Conservation (phyloP, 2,329 filamentous ascomycete species). For the Apiospora sp. region DNA sequence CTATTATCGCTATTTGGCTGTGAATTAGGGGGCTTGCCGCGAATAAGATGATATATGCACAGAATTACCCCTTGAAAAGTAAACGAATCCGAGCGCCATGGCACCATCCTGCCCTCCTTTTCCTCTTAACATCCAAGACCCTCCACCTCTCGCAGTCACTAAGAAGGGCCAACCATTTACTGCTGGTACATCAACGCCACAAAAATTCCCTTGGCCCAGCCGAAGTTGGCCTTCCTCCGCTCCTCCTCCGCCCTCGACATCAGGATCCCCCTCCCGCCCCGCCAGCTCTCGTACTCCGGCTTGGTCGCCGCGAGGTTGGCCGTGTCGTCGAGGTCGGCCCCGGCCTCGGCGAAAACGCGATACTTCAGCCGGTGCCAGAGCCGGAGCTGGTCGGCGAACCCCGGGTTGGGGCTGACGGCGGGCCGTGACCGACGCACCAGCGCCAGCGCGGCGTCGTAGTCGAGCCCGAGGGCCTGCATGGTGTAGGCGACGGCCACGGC, state of each 20-base stretch:
- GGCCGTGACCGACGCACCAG: neutral
- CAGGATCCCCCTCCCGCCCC: neutral
- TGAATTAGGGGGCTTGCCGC: too few relatives aligned
- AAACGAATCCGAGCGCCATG: too few relatives aligned
- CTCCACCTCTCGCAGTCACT: neutral
- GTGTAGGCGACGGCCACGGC: neutral
- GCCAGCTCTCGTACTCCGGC: slow-evolving; percentile 6
- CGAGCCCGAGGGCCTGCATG: slow-evolving; percentile 5
- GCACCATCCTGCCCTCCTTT: too few relatives aligned
- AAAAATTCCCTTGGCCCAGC: neutral
- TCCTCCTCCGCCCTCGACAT: neutral
- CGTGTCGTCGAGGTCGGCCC: too few relatives aligned
- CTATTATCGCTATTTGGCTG: too few relatives aligned
- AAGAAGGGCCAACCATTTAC: neutral
- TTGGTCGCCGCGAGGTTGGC: neutral
- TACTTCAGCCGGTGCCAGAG: slow-evolving; percentile 7
- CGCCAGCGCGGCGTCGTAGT: slow-evolving; percentile 9
- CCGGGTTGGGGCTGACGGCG: slow-evolving; percentile 6
- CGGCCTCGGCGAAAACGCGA: neutral
- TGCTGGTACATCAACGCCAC: neutral
- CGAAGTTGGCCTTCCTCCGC: neutral
- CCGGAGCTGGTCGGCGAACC: slow-evolving; percentile 21
- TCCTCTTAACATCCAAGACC: too few relatives aligned
- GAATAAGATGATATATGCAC: too few relatives aligned
- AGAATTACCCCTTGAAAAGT: too few relatives aligned